Evolutionary conservation across 1,139 yeast species (phyloP).

Genomic region (Nadsonia commutata): DNA sequence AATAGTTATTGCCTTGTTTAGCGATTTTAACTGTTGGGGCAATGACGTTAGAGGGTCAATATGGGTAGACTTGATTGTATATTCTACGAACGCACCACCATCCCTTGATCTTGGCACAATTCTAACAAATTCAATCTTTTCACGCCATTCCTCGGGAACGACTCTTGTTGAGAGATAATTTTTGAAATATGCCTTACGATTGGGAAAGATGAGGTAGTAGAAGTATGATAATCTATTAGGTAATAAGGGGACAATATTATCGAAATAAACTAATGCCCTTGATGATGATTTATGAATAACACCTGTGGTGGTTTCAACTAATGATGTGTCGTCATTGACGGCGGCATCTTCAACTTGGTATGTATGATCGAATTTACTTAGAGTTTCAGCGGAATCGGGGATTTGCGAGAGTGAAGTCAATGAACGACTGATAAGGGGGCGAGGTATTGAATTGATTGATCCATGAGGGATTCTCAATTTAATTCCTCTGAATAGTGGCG

Average conservation of each 20-base stretch:
- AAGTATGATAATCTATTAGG: conserved; percentile 10
- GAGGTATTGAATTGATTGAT: too few species aligned
- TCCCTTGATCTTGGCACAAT: conserved; percentile 64
- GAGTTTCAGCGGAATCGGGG: not conserved
- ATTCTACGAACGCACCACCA: conserved; percentile 87
- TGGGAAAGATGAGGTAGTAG: conserved; percentile 17
- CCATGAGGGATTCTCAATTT: too few species aligned
- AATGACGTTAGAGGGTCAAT: not conserved
- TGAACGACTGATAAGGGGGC: too few species aligned
- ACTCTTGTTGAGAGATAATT: conserved; percentile 25
- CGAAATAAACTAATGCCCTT: conserved; percentile 16
- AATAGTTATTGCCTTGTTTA: conserved; percentile 11
- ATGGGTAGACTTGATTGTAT: conserved; percentile 18
- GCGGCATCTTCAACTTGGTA: not conserved
- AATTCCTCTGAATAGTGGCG: too few species aligned
- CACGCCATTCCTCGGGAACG: conserved; percentile 24
- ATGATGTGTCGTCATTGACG: not conserved
- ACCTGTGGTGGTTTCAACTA: not conserved
- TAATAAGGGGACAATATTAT: conserved; percentile 14
- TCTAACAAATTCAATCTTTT: conserved; percentile 31
- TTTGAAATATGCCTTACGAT: conserved; percentile 16
- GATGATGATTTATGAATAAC: not conserved
- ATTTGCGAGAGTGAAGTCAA: too few species aligned
- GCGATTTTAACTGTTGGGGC: not conserved
- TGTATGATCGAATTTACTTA: not conserved